Evolutionary conservation across 1,139 yeast species (phyloP), one percentile per base, ranked within the genome.

Genomic region (Nakaseomyces bracarensis): DNA sequence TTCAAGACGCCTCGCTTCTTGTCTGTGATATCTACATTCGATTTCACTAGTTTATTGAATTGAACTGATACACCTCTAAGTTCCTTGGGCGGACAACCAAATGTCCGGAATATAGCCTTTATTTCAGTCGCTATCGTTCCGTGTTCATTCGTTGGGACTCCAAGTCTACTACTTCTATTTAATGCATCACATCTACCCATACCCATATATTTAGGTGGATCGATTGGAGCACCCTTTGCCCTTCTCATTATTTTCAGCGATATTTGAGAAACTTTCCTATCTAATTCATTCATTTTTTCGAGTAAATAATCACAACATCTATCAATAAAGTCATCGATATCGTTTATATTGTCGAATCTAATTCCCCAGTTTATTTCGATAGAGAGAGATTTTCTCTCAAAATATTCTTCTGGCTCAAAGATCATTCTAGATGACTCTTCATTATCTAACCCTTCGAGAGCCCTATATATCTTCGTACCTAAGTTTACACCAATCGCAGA

Each of bases 291-390:
- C 41, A 86, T 58, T 43, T 95, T 67, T 1, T 63, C 50, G 43
- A 72, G 65, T 42, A 91, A 58, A 53, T 87, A 96, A 26, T 64
- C 64, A 0, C 82, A 68, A 40, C 89, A 63, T 28, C 75, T 64
- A 38, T 69, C 65, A 15, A 85, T 57, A 55, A 91, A 91, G 3
- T 47, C 55, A 46, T 81, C 89, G 20, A 82, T 74, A 52, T 89
- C 85, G 1, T 62, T 60, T 19, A 72, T 68, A 0, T 66, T 67
- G 22, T 76, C 74, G 48, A 89, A 82, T 41, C 97, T 60, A 0
- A 91, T 83, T 0, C 96, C 97, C 80, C 86, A 91, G 48, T 87
- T 85, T 26, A 91, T 82, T 59, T 91, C 97, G 9, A 86, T 85
- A 0, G 95, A 86, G 0, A 91, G 73, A 0, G 94, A 75, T 52